phyloP scores from a whole-genome alignment of 148 eudicot species.

The Amaranthus cruentus region DNA sequence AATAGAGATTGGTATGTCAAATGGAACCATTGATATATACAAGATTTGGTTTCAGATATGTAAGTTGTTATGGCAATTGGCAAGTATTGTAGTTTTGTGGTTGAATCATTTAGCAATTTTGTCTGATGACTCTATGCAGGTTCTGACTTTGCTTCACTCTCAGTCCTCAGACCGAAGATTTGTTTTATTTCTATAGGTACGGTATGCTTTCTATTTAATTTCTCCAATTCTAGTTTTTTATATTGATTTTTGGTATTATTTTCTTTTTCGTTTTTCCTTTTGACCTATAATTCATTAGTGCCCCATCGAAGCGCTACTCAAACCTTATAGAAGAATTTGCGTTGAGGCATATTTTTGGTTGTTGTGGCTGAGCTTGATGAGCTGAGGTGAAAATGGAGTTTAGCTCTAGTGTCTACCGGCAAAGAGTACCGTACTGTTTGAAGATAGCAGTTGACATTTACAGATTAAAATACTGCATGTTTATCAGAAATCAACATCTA shows the following conservation, averaged over 20 bases:
- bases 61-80: constrained; percentile 5
- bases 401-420: too few species aligned
- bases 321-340: too few species aligned
- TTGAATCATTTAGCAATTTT: constrained; percentile 13
- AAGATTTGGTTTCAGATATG: constrained; percentile 4
- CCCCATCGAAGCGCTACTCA: too few species aligned
- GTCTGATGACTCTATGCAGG: neutral
- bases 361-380: too few species aligned
- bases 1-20: too few species aligned
- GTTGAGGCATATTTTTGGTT: too few species aligned
- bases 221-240: neutral
- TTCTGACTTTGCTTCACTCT: neutral
- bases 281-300: neutral
- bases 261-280: neutral
- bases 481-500: neutral
- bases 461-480: neutral
- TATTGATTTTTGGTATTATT: neutral
- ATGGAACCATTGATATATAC: too few species aligned
- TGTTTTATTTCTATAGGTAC: neutral
- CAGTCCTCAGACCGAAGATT: neutral
- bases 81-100: too few species aligned
- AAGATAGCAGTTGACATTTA: neutral
- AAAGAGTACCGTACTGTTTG: neutral
- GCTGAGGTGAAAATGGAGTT: too few species aligned
- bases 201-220: neutral